Base-by-base conservation (phyloP, 2,329 filamentous ascomycete species). In the Pyrenophora graminea region DNA sequence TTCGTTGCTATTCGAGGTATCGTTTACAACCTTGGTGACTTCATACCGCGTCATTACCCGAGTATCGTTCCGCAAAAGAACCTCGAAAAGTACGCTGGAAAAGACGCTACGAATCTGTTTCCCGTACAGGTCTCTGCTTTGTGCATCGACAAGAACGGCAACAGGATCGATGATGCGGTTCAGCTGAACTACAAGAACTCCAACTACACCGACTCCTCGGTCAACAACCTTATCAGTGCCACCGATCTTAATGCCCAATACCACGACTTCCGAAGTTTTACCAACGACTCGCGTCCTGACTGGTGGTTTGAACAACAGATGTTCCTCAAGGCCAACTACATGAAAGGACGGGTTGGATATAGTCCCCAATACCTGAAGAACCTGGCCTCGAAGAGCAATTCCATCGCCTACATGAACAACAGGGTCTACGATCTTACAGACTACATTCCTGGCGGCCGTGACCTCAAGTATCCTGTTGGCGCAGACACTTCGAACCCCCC, bases 301-400 rank as follows among this genome's bases (percentile, higher is more conserved):
- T 99, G 94, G 94, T 97, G 93, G 76, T 87, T 82, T 50, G 90
- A 99, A 76, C 86, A 92, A 71, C 91, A 97, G 82, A 80, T 86
- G 27, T 85, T 86, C 71, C 77, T 99, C 45, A 88, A 87, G 62
- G 75, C 84, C 27, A 87, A 86, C 61, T 97, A 88, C 79, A 88
- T 89, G 75, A 95, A 95, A 73, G 94, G 94, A 41, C 87, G 85
- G 57, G 79, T 99, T 43, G 94, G 91, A 21, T 99, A 91, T 73
- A 90, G 89, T 8, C 76, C 87, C 0, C 67, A 89, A 55, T 95
- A 94, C 65, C 81, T 99, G 45, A 80, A 82, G 59, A 90, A 82
- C 0, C 80, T 96, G 13, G 86, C 83, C 6, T 81, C 82, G 25
- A 82, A 88, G 63, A 73, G 80, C 31, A 81, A 86, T 53, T 80